Evolutionary conservation across 2,329 filamentous ascomycete genomes (phyloP), one percentile per base, ranked within the genome.

Genomic region (Ophiostoma populinum): DNA sequence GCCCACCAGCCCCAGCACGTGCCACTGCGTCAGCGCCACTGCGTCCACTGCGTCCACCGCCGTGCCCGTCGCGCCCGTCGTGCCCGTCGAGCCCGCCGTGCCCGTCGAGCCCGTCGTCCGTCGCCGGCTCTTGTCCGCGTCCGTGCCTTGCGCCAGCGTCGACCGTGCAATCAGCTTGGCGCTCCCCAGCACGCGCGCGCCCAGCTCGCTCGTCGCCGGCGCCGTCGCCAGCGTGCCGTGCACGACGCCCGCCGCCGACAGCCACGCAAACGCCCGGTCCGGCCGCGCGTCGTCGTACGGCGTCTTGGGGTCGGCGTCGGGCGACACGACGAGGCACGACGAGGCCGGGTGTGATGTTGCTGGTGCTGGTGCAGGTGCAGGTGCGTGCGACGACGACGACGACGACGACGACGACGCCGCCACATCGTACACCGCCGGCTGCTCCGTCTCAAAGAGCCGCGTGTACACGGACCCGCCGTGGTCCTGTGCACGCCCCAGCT

Each of bases 11-110:
- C 76, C 73, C 16, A 98, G 56, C 33, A 94, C 75, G 52, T 98
- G 90, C 79, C 90, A 98, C 49, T 93, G 85, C 6, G 86, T 92
- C 43, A 98, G 60, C 0, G 80, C 75, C 52, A 93, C 76, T 1
- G 81, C 81, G 26, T 76, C 73, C 25, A 94, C 75, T 1, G 71
- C 65, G 40, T 92, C 82, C 32, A 12, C 32, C 13, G 35, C 79
- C 67, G 0, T 72, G 64, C 24, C 75, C 55, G 41, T 72, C 77
- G 42, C 66, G 70, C 17, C 32, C 13, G 35, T 79, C 67, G 0
- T 72, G 64, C 24, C 75, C 55, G 41, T 72, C 77, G 42, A 66
- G 70, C 17, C n/a, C n/a, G n/a, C n/a, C n/a, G n/a, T n/a, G n/a
- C n/a, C n/a, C n/a, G n/a, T n/a, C n/a, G n/a, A n/a, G n/a, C n/a